A percentile compares a stretch with the other conserved stretches of the same genome.
These are phyloP conservation scores for Chenopodium formosanum DNA, from an alignment of 148 eudicot species.

Conservation along the genomic window DNA sequence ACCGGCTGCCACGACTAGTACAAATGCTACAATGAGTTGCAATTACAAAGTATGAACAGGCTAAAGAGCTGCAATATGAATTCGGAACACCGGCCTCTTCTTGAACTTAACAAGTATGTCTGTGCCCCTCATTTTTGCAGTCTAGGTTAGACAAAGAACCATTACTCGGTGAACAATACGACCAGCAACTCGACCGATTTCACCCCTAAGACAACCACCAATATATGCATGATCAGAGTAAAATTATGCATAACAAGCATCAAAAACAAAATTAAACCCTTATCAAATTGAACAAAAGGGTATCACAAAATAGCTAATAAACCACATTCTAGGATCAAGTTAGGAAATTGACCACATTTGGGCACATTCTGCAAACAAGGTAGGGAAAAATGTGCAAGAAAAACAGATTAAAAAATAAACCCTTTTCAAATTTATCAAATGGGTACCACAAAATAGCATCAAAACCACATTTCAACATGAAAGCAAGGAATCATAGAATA, in stretches of 20 bases:
- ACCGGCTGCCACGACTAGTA: conserved; percentile 8
- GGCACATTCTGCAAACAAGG: not conserved
- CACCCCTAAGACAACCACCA: conserved; percentile 32
- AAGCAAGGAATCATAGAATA: conserved; percentile 46
- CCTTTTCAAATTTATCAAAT: conserved; percentile 20
- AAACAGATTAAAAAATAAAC: conserved; percentile 19
- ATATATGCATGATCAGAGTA: conserved; percentile 31
- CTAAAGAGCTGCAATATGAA: conserved; percentile 31
- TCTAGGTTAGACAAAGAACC: conserved; percentile 4
- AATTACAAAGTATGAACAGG: conserved; percentile 17
- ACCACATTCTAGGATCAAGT: conserved; percentile 6
- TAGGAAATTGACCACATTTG: not conserved
- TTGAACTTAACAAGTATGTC: conserved; percentile 33
- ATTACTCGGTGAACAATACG: conserved; percentile 20
- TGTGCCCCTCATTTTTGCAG: conserved; percentile 40
- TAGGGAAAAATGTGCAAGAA: conserved; percentile 22
- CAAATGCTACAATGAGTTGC: conserved; percentile 19
- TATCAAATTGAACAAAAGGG: conserved; percentile 14
- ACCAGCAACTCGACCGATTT: conserved; percentile 21
- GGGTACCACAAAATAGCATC: conserved; percentile 15
- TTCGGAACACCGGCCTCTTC: conserved; percentile 28
- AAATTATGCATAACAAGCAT: conserved; percentile 22
- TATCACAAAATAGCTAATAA: not conserved
- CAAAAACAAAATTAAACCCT: conserved; percentile 22
- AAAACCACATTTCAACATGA: conserved; percentile 11